Conservation (phyloP, 805 yeast genomes). For the Yarrowia hollandica region DNA sequence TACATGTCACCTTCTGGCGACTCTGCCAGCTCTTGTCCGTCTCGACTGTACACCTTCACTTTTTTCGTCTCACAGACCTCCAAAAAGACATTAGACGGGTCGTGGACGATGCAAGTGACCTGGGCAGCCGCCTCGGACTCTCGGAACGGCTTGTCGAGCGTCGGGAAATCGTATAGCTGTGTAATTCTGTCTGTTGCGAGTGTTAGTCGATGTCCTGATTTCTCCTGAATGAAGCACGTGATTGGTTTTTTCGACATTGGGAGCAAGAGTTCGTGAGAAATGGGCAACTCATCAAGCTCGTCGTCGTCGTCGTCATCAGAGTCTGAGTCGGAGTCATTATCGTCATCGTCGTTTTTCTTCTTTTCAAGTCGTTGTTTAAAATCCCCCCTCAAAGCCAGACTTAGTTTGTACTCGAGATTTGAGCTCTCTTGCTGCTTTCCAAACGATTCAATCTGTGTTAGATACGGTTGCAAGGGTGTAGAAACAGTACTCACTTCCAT, state of each 20-base stretch:
- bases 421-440: slow-evolving; percentile 29
- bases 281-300: slow-evolving; percentile 42
- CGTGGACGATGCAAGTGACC: slow-evolving; percentile 34
- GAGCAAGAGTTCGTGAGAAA: slow-evolving; percentile 41
- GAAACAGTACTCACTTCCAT: slow-evolving; percentile 18
- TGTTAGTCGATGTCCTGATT: slow-evolving; percentile 38
- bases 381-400: not conserved
- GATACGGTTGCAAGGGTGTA: not conserved
- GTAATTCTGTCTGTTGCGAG: slow-evolving; percentile 36
- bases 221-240: slow-evolving; percentile 36
- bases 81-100: slow-evolving; percentile 32
- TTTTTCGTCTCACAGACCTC: slow-evolving; percentile 35
- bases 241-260: slow-evolving; percentile 35
- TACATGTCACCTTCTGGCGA: slow-evolving; percentile 43
- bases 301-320: slow-evolving; percentile 37
- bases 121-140: slow-evolving; percentile 35
- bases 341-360: slow-evolving; percentile 30
- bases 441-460: slow-evolving; percentile 4
- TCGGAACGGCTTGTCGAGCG: slow-evolving; percentile 34
- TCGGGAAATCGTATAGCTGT: slow-evolving; percentile 38
- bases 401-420: slow-evolving; percentile 26
- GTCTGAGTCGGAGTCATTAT: slow-evolving; percentile 34
- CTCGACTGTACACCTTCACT: slow-evolving; percentile 37
- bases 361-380: slow-evolving; percentile 1
- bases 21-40: slow-evolving; percentile 37